A percentile compares a stretch with the other conserved stretches of the same genome.
These are phyloP conservation scores for Juglanconis juglandina DNA, from an alignment of 2,329 filamentous ascomycete species.

Conservation along the genomic window DNA sequence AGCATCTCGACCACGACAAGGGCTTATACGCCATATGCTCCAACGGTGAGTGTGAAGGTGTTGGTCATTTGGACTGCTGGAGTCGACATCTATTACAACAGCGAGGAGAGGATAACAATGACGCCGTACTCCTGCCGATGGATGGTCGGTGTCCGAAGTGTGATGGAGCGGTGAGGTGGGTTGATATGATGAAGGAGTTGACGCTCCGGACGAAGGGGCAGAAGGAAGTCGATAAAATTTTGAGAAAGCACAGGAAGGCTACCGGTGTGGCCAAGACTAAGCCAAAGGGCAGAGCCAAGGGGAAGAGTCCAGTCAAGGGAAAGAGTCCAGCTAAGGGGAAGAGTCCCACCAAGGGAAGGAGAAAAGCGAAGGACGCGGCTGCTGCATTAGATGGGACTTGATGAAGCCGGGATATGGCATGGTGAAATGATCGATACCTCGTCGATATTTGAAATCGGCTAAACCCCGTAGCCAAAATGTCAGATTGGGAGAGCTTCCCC, in stretches of 20 bases:
- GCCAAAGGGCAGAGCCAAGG: slow-evolving; percentile 21
- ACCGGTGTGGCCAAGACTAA: slow-evolving; percentile 19
- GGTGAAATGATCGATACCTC: too few relatives aligned
- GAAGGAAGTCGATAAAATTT: slow-evolving; percentile 66
- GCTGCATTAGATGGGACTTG: neutral
- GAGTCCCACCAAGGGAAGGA: slow-evolving; percentile 23
- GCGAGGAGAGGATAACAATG: slow-evolving; percentile 26
- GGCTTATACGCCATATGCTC: slow-evolving; percentile 59
- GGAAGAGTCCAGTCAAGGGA: neutral
- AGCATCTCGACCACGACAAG: slow-evolving; percentile 40
- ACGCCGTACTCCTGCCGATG: slow-evolving; percentile 59
- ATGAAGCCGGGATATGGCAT: too few relatives aligned
- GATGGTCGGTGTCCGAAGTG: slow-evolving; percentile 71
- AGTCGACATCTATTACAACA: slow-evolving; percentile 46
- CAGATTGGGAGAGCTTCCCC: too few relatives aligned
- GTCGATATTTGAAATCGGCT: too few relatives aligned
- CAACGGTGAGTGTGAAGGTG: slow-evolving; percentile 49
- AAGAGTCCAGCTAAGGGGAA: neutral
- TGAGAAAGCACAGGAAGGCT: slow-evolving; percentile 46
- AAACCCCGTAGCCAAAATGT: too few relatives aligned
- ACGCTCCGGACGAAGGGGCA: slow-evolving; percentile 68
- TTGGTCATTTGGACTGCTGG: slow-evolving; percentile 60
- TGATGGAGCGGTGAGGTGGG: slow-evolving; percentile 61
- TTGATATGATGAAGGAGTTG: slow-evolving; percentile 76
- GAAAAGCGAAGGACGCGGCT: neutral